Percentiles rank a stretch among this genome's conserved stretches.
Conservation (phyloP, 2,329 filamentous ascomycete species). For the Thielaviopsis ethacetica region DNA sequence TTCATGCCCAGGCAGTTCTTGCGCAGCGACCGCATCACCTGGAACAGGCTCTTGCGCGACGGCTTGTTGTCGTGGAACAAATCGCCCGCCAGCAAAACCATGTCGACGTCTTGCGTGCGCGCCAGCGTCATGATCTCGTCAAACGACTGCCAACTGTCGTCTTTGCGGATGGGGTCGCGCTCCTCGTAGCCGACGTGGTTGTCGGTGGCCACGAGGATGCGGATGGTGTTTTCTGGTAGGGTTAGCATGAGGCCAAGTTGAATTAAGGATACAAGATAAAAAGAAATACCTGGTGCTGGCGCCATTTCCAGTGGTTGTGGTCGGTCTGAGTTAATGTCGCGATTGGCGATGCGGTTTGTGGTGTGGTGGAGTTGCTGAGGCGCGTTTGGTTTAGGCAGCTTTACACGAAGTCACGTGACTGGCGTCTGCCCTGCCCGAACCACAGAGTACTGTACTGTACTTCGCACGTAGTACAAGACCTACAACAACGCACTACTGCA, state of each 20-base stretch:
- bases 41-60: constrained; percentile 86
- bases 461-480: no score
- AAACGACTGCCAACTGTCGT: constrained; percentile 94
- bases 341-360: background rate
- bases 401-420: constrained; percentile 2
- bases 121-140: constrained; percentile 89
- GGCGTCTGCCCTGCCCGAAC: background rate
- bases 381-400: background rate
- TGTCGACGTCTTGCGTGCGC: constrained; percentile 77
- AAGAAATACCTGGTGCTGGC: background rate
- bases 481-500: no score
- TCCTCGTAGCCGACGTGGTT: constrained; percentile 97
- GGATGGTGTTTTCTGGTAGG: constrained; percentile 61
- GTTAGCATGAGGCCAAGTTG: background rate
- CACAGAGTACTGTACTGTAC: no score
- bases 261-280: background rate
- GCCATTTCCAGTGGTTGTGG: background rate
- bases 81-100: constrained; percentile 89
- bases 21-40: constrained; percentile 87
- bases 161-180: constrained; percentile 80
- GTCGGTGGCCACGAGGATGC: constrained; percentile 85
- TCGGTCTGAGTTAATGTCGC: background rate
- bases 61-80: constrained; percentile 98
- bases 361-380: background rate
- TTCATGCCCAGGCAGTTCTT: constrained; percentile 92